phyloP scores from a whole-genome alignment of 306 rosid genomes.

The Malus sylvestris region DNA sequence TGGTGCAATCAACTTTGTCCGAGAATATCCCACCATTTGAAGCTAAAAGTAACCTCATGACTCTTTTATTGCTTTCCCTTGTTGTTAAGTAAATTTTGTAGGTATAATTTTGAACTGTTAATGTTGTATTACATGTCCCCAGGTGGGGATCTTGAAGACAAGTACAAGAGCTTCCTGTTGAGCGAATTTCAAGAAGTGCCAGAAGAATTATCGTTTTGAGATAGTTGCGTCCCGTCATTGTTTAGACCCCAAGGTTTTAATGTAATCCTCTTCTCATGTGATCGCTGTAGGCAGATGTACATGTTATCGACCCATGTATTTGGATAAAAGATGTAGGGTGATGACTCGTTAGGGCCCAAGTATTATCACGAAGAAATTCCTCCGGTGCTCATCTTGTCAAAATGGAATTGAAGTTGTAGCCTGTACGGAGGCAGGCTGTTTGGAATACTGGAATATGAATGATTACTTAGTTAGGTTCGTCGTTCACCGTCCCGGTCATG shows the following conservation, averaged over 20 bases:
- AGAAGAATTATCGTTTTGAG: conserved; percentile 34
- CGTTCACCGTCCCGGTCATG: no score
- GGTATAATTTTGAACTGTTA: no score
- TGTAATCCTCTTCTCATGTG: background rate
- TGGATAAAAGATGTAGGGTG: no score
- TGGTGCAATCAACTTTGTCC: conserved; percentile 36
- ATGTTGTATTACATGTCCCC: conserved; percentile 1
- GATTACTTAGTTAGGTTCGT: no score
- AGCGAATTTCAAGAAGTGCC: conserved; percentile 27
- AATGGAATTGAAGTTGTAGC: no score
- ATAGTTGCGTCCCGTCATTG: background rate
- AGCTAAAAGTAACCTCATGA: conserved; percentile 21
- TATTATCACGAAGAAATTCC: no score
- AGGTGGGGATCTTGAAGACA: conserved; percentile 29
- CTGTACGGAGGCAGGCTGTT: no score
- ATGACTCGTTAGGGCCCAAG: no score
- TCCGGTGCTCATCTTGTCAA: no score
- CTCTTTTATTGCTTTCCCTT: background rate
- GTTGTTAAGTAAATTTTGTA: background rate
- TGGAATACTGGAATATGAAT: no score
- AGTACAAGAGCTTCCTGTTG: conserved; percentile 31
- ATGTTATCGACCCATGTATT: no score
- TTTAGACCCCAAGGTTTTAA: background rate
- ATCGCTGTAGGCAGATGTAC: background rate
- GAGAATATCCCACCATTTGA: conserved; percentile 27